Conservation (phyloP, 257 asterid genomes). For the Solanum paucissectum region DNA sequence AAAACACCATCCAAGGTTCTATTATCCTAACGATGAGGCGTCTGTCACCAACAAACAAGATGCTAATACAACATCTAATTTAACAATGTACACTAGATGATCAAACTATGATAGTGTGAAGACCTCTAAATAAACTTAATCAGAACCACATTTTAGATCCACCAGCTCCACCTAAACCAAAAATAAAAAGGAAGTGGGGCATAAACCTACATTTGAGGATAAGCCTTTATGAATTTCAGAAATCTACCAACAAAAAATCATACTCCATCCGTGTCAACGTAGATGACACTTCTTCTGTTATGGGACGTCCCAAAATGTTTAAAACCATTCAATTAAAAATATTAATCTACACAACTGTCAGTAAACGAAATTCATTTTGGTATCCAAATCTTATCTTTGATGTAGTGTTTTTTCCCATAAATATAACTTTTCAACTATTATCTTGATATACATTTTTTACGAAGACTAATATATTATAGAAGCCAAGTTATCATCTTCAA, state of each 20-base stretch:
- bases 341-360: background rate
- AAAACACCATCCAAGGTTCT: background rate
- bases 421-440: background rate
- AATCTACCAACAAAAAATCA: background rate
- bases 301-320: background rate
- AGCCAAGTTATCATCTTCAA: constrained; percentile 1
- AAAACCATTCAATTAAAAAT: background rate
- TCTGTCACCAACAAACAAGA: background rate
- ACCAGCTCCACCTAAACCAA: background rate
- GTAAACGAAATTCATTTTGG: background rate
- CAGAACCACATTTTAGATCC: background rate
- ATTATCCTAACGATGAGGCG: background rate
- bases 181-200: background rate
- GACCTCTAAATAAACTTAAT: background rate
- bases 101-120: background rate
- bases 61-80: background rate
- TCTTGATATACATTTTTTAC: background rate
- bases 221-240: background rate
- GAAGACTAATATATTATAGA: background rate
- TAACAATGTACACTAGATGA: background rate
- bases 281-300: background rate
- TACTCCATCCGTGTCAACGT: background rate
- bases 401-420: background rate
- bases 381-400: background rate
- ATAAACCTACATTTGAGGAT: background rate